These are phyloP conservation scores for Nicotiana tomentosiformis DNA, from an alignment of 257 asterid species.

Conservation along the genomic window DNA sequence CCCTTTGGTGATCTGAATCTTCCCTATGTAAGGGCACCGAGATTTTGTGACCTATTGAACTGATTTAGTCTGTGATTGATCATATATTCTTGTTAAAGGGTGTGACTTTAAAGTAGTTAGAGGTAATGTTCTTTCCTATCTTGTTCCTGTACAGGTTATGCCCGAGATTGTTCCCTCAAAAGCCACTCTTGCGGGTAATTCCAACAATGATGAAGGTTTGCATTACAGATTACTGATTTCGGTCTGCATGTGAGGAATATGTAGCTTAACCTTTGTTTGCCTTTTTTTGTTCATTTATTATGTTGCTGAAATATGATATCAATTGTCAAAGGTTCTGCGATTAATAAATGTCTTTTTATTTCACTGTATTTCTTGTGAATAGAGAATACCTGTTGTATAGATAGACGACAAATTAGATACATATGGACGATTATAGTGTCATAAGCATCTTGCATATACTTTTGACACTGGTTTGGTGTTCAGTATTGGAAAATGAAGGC, in stretches of 20 bases:
- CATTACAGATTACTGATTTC: not conserved
- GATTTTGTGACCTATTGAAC: not conserved
- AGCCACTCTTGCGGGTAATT: conserved; percentile 27
- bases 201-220: conserved; percentile 51
- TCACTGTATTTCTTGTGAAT: not conserved
- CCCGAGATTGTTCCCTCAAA: conserved; percentile 24
- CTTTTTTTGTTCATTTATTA: not conserved
- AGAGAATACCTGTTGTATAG: not conserved
- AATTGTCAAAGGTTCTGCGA: not conserved
- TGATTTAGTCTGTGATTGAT: not conserved
- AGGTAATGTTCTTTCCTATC: not conserved
- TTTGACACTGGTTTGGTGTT: not conserved
- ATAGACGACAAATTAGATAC: not conserved
- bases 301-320: not conserved
- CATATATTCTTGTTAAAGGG: not conserved
- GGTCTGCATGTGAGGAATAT: conserved; percentile 8
- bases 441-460: not conserved
- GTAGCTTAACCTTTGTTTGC: not conserved
- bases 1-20: not conserved
- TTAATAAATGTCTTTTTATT: not conserved
- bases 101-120: not conserved
- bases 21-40: not conserved
- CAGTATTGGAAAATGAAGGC: not conserved
- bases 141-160: conserved; percentile 42
- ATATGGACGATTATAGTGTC: not conserved